Base-by-base conservation (phyloP, 2,329 filamentous ascomycete species). In the Tolypocladium capitatum region DNA sequence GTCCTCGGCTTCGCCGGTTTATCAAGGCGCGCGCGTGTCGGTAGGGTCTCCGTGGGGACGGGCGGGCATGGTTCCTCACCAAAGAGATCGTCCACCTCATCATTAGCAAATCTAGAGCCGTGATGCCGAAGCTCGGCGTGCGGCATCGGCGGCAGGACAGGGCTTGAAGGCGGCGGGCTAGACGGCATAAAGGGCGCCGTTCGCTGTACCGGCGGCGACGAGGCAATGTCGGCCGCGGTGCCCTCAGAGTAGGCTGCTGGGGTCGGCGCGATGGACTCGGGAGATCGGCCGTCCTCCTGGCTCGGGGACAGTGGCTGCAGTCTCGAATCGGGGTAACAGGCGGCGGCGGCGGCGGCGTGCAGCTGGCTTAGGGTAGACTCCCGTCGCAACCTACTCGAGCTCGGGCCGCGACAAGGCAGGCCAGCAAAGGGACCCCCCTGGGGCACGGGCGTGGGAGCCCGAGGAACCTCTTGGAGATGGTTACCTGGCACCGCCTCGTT, bases 91-190 rank as follows among this genome's bases (percentile, higher is more conserved):
- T 84, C 76, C 16, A 84, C 63, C 7, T 80, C 77, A n/a, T 84
- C 84, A 60, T 86, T 92, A 76, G 90, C 86, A 58, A 94, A 94
- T 1, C 86, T 86, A 14, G 86, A 90, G 60, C 94, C 87, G 8
- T 73, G 72, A 53, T 82, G 72, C 24, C 31, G 42, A 5, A 75
- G 74, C 46, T 81, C 80, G 27, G 81, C n/a, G 16, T 36, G 62
- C 21, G 74, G 68, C 70, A 83, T 81, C 0, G 78, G 76, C 8
- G 80, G 80, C 45, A 89, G 72, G 40, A 80, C 75, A 2, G 91
- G 92, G 60, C 91, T 97, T 2, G 90, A 95, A 27, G 83, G 79
- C 28, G 80, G 78, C 5, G 84, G 81, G 49, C 78, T 81, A 2
- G 76, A 78, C 45, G 62, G 71, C 30, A 74, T 68, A 54, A 72